Conservation (phyloP, 257 asterid species). For the Nicotiana paniculata region DNA sequence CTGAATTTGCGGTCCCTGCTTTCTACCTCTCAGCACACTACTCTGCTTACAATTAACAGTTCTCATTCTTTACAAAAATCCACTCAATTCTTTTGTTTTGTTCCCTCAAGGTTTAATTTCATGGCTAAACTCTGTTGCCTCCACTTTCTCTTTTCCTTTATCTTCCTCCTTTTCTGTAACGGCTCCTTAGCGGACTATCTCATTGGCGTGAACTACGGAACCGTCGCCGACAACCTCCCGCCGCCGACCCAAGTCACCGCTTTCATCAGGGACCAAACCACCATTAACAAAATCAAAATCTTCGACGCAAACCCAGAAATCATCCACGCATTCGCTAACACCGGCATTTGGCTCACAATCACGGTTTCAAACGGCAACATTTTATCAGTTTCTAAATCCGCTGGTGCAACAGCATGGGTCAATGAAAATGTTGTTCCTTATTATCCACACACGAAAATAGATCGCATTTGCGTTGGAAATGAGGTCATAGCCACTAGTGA, state of each 20-base stretch:
- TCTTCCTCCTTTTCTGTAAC: background rate
- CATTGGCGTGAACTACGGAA: constrained; percentile 22
- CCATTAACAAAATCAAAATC: constrained; percentile 11
- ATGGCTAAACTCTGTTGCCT: background rate
- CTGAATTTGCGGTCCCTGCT: background rate
- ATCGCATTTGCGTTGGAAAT: constrained; percentile 26
- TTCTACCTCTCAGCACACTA: background rate
- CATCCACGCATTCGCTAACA: constrained; percentile 14
- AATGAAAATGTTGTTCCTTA: constrained; percentile 20
- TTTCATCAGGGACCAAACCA: constrained; percentile 6
- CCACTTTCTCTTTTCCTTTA: background rate
- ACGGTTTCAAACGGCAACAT: constrained; percentile 18
- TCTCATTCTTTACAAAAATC: too few relatives aligned
- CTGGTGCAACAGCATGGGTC: constrained; percentile 26
- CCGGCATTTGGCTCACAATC: constrained; percentile 6
- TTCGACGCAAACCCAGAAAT: constrained; percentile 18
- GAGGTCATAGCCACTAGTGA: constrained; percentile 21
- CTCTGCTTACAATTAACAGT: too few relatives aligned
- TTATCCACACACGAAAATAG: constrained; percentile 23
- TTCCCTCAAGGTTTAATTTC: background rate
- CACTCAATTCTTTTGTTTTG: too few relatives aligned
- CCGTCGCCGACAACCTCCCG: constrained; percentile 21
- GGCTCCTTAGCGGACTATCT: background rate
- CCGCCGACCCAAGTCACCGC: constrained; percentile 9
- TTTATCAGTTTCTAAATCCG: constrained; percentile 9